phyloP scores from a whole-genome alignment of 1,284 basidiomycete species.

The Boletellus deceptivus region DNA sequence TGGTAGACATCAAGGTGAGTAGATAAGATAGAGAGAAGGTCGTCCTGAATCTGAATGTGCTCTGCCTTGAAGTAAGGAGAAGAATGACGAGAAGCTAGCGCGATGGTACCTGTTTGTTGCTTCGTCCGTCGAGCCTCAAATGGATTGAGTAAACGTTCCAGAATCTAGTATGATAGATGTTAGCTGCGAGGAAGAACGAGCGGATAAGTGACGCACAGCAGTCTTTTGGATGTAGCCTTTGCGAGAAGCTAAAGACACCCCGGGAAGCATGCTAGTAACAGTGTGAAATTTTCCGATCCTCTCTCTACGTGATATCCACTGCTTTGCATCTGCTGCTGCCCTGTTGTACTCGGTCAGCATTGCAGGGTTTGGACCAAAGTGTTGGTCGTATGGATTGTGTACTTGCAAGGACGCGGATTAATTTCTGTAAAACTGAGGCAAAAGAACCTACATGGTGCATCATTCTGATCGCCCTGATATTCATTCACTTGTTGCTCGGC shows the following conservation, averaged over 20 bases:
- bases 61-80: conserved; percentile 39
- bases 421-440: neutral
- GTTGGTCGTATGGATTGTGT: conserved; percentile 54
- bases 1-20: conserved; percentile 75
- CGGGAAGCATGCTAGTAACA: conserved; percentile 51
- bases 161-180: conserved; percentile 43
- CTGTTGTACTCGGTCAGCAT: conserved; percentile 49
- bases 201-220: conserved; percentile 24
- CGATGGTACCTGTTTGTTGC: conserved; percentile 47
- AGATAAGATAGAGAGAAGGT: conserved; percentile 62
- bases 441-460: conserved; percentile 29
- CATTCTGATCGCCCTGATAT: conserved; percentile 8
- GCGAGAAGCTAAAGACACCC: conserved; percentile 30
- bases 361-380: conserved; percentile 59
- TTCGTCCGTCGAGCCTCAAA: conserved; percentile 55
- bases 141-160: conserved; percentile 55
- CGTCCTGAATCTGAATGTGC: conserved; percentile 55
- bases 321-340: conserved; percentile 45
- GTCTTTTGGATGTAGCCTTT: conserved; percentile 28
- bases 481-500: conserved; percentile 14
- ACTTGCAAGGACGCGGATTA: conserved; percentile 19
- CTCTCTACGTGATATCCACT: conserved; percentile 50
- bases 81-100: neutral
- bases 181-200: neutral
- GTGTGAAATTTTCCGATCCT: conserved; percentile 49